These are phyloP conservation scores for Trifolium fragiferum DNA, from an alignment of 306 rosid species.

Conservation along the genomic window DNA sequence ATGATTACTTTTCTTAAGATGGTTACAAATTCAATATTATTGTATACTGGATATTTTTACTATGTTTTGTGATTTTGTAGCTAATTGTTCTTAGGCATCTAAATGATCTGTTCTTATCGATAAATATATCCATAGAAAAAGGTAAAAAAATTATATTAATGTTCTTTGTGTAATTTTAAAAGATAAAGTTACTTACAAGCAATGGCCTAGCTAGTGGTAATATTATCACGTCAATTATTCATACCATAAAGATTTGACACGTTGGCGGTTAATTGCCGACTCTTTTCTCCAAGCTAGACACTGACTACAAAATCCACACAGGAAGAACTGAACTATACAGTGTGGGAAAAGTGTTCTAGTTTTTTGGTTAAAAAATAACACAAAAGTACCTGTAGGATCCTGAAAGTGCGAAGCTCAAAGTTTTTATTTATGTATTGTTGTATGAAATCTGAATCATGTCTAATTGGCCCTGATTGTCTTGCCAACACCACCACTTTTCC, in stretches of 20 bases:
- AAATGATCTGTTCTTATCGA: slow-evolving; percentile 17
- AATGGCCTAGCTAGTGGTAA: not conserved
- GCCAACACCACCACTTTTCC: slow-evolving; percentile 22
- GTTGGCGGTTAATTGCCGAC: not conserved
- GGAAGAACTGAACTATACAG: not conserved
- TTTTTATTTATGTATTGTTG: not conserved
- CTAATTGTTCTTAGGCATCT: slow-evolving; percentile 19
- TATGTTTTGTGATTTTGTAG: slow-evolving; percentile 20
- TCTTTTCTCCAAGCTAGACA: not conserved
- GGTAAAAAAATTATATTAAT: no score
- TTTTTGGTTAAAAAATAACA: not conserved
- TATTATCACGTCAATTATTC: not conserved
- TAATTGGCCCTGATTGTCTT: slow-evolving; percentile 34
- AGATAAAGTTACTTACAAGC: slow-evolving; percentile 6
- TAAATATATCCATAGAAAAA: slow-evolving; percentile 10
- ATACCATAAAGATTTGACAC: not conserved
- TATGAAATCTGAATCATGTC: not conserved
- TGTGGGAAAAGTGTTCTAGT: not conserved
- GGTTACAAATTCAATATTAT: slow-evolving; percentile 34
- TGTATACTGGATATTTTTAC: slow-evolving; percentile 16
- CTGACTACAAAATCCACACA: not conserved
- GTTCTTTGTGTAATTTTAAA: slow-evolving; percentile 19
- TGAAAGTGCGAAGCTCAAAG: not conserved
- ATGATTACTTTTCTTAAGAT: slow-evolving; percentile 46
- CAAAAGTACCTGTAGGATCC: not conserved